Percentiles rank a stretch among this genome's conserved stretches.
Conservation (phyloP, 495 filamentous ascomycete species). For the Neurospora sp. region DNA sequence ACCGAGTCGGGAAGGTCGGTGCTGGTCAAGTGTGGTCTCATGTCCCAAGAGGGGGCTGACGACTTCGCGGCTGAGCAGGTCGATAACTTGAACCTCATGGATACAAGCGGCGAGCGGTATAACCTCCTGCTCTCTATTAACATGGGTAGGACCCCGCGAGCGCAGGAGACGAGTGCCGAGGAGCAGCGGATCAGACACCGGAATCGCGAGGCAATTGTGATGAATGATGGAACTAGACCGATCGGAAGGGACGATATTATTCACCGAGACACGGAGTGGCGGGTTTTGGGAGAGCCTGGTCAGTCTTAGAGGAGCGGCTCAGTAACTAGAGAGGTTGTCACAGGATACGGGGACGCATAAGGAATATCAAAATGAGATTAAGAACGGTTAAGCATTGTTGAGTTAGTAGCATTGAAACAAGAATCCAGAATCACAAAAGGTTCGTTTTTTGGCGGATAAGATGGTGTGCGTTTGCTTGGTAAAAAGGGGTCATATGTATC, state of each 20-base stretch:
- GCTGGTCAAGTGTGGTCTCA: constrained; percentile 30
- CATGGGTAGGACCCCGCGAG: constrained; percentile 22
- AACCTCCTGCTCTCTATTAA: constrained; percentile 26
- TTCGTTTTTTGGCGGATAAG: not conserved
- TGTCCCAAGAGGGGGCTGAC: constrained; percentile 11
- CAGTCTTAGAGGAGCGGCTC: not conserved
- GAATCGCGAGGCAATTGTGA: constrained; percentile 53
- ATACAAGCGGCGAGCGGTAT: constrained; percentile 10
- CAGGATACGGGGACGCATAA: not conserved
- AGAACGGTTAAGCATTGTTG: not conserved
- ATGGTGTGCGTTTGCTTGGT: not conserved
- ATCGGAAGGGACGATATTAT: constrained; percentile 50
- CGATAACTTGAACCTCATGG: constrained; percentile 4
- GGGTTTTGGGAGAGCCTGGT: not conserved
- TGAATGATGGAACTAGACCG: constrained; percentile 50
- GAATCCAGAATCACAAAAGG: not conserved
- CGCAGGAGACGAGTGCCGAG: constrained; percentile 26
- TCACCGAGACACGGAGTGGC: constrained; percentile 29
- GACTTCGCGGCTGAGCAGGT: constrained; percentile 8
- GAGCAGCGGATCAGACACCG: constrained; percentile 44
- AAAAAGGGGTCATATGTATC: not conserved
- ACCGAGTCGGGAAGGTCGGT: constrained; percentile 29
- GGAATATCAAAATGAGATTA: not conserved
- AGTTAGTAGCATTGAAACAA: not conserved
- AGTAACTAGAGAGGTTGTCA: not conserved